Evolutionary conservation across 2,329 filamentous ascomycete species (phyloP).

Genomic region (Stachybotrys elegans): DNA sequence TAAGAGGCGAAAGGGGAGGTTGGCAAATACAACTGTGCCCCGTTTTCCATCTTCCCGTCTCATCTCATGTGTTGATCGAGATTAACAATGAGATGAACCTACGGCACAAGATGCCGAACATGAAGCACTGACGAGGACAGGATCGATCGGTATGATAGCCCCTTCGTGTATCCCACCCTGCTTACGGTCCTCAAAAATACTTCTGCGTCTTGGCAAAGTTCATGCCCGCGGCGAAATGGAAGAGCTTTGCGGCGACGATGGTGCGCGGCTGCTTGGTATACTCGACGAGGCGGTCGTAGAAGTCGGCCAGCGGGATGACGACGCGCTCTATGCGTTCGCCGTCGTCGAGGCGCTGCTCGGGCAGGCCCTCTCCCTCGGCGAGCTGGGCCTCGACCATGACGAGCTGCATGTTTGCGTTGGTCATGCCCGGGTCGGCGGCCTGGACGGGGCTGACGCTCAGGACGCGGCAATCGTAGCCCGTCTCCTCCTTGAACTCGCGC

Average conservation of each 20-base stretch:
- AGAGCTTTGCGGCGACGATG: conserved; percentile 19
- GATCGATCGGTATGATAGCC: too few species aligned
- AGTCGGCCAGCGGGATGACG: conserved; percentile 14
- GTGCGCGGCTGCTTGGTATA: conserved; percentile 18
- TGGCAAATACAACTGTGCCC: too few species aligned
- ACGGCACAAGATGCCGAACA: too few species aligned
- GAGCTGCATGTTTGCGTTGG: conserved; percentile 20
- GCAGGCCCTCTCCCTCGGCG: conserved; percentile 12
- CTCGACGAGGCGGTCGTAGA: conserved; percentile 17
- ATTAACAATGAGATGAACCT: too few species aligned
- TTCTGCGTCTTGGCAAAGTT: conserved; percentile 21
- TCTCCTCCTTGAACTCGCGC: conserved; percentile 20
- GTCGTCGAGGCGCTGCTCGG: conserved; percentile 17
- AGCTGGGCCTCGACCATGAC: conserved; percentile 19
- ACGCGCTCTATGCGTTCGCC: conserved; percentile 19
- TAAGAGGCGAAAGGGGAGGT: too few species aligned
- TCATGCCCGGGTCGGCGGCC: conserved; percentile 19
- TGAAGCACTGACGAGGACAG: too few species aligned
- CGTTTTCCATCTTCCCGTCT: too few species aligned
- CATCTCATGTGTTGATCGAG: too few species aligned
- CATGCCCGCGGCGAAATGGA: conserved; percentile 21
- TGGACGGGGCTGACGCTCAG: conserved; percentile 15
- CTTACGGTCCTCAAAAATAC: conserved; percentile 12
- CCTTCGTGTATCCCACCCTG: too few species aligned
- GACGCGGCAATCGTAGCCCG: conserved; percentile 17